Conservation (phyloP, 768 basidiomycete genomes). For the Fistulinella prunicolor region DNA sequence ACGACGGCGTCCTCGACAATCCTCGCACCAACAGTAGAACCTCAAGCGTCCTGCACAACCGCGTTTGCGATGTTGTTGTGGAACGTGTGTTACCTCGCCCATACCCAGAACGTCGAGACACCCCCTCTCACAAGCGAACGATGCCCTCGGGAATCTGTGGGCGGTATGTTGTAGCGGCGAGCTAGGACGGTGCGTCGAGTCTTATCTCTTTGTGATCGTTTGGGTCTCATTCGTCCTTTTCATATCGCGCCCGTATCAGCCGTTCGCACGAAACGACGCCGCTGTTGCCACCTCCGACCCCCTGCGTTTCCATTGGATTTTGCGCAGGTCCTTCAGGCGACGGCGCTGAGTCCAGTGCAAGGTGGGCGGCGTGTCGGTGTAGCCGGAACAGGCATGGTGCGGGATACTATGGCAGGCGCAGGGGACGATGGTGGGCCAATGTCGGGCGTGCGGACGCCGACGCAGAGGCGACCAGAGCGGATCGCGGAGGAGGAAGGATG, state of each 20-base stretch:
- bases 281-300: constrained; percentile 60
- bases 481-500: constrained; percentile 50
- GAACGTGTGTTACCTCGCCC: constrained; percentile 78
- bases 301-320: constrained; percentile 68
- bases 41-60: constrained; percentile 64
- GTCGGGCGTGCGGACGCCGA: constrained; percentile 14
- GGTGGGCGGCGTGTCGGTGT: constrained; percentile 23
- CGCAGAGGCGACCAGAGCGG: constrained; percentile 26
- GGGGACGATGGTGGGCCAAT: constrained; percentile 1
- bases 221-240: not conserved
- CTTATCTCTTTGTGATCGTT: too few species aligned
- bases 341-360: constrained; percentile 55
- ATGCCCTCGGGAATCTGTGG: constrained; percentile 76
- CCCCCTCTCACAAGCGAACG: constrained; percentile 75
- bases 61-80: constrained; percentile 83
- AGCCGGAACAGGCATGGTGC: constrained; percentile 2
- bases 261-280: constrained; percentile 62
- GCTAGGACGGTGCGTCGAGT: constrained; percentile 52
- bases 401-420: constrained; percentile 1
- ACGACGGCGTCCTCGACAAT: constrained; percentile 30
- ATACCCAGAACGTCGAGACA: constrained; percentile 74
- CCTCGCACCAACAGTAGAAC: constrained; percentile 27
- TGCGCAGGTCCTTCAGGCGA: constrained; percentile 74
- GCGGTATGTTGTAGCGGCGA: constrained; percentile 75
- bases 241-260: constrained; percentile 23